Evolutionary conservation across 805 yeast genomes (phyloP).

Genomic region (Kurtzmaniella fragi): DNA sequence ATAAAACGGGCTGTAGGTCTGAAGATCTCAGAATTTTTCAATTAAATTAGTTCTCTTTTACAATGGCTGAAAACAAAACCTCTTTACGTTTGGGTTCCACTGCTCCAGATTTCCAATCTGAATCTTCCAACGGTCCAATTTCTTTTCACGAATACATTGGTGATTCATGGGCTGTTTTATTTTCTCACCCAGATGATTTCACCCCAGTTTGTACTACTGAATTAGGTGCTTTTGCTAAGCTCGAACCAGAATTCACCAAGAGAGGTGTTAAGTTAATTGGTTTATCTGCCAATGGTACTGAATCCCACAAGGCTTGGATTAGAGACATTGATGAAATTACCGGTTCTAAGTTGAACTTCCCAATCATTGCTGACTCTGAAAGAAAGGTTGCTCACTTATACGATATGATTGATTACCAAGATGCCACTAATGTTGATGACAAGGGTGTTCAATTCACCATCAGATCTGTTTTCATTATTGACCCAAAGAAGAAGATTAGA

Average conservation of each 20-base stretch:
- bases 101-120: constrained; percentile 65
- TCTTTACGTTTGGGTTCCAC: constrained; percentile 62
- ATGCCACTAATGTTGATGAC: constrained; percentile 61
- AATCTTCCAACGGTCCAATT: constrained; percentile 58
- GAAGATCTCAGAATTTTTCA: not conserved
- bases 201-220: constrained; percentile 81
- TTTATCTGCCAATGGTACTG: constrained; percentile 58
- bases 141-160: constrained; percentile 62
- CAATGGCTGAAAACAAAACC: constrained; percentile 12
- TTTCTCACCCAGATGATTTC: constrained; percentile 75
- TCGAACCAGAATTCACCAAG: constrained; percentile 63
- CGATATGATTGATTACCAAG: constrained; percentile 71
- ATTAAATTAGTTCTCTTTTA: not conserved
- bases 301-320: constrained; percentile 63
- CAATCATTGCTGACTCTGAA: constrained; percentile 63
- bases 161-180: constrained; percentile 59
- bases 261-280: constrained; percentile 66
- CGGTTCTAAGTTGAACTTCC: constrained; percentile 54
- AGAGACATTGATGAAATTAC: constrained; percentile 66
- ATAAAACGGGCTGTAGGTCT: not conserved
- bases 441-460: constrained; percentile 72
- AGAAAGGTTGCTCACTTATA: constrained; percentile 57
- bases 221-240: constrained; percentile 68
- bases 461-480: constrained; percentile 68
- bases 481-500: constrained; percentile 60